These are phyloP conservation scores for Angophora floribunda DNA, from an alignment of 345 rosid genomes.

Conservation along the genomic window DNA sequence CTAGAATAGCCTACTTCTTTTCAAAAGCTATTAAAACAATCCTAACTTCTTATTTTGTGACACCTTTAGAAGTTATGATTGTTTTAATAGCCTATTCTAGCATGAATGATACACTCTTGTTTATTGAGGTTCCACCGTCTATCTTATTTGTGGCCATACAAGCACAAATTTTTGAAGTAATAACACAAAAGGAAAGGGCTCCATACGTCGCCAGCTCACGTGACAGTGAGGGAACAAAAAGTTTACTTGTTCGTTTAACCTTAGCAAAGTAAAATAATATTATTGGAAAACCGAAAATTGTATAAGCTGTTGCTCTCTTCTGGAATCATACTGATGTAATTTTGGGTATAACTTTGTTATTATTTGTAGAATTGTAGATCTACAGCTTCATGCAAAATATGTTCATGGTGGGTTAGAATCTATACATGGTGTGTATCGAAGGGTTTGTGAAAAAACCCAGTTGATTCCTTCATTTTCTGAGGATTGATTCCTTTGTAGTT, in stretches of 20 bases:
- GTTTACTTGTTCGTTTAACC: not conserved
- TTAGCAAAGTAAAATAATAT: not conserved
- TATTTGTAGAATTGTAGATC: conserved; percentile 30
- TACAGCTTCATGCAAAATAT: conserved; percentile 64
- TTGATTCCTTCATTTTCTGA: conserved; percentile 63
- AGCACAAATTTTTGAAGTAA: not conserved
- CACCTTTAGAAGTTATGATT: not conserved
- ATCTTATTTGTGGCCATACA: not conserved
- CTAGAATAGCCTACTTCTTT: not conserved
- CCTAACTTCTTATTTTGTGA: not conserved
- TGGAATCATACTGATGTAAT: not conserved
- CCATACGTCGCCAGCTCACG: not conserved
- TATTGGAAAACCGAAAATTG: not conserved
- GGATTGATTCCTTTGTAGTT: conserved; percentile 71
- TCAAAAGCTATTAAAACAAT: too few species aligned
- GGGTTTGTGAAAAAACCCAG: conserved; percentile 50
- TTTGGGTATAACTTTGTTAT: not conserved
- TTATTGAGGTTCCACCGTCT: not conserved
- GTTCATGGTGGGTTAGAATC: conserved; percentile 53
- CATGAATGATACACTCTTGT: not conserved
- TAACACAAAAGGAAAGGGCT: not conserved
- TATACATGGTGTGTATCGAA: conserved; percentile 55
- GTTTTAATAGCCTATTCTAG: not conserved
- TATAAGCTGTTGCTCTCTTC: not conserved
- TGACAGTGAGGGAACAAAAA: not conserved